Percentiles rank a stretch among this genome's conserved stretches.
These are phyloP conservation scores for Millerozyma miso DNA, from an alignment of 805 yeast genomes.

Conservation along the genomic window DNA sequence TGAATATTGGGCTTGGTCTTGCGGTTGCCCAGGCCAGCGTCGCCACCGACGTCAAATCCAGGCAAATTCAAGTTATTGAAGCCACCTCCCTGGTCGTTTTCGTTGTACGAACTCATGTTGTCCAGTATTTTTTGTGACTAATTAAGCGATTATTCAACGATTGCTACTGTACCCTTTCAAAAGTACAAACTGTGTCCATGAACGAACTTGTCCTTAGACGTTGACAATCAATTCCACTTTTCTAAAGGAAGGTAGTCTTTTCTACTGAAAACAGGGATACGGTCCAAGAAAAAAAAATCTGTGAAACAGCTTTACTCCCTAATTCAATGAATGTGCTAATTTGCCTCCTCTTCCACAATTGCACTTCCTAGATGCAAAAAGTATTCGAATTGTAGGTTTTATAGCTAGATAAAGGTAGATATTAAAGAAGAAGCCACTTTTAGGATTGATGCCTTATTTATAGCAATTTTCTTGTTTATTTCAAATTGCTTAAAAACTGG, in stretches of 20 bases:
- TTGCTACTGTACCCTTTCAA: not conserved
- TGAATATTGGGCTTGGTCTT: constrained; percentile 48
- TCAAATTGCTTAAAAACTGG: not conserved
- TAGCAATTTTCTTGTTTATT: not conserved
- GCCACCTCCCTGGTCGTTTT: not conserved
- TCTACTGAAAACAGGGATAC: no score
- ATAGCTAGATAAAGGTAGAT: no score
- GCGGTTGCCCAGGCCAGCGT: constrained; percentile 11
- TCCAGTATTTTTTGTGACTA: not conserved
- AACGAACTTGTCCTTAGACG: not conserved
- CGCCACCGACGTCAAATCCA: constrained; percentile 5
- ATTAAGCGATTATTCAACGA: not conserved
- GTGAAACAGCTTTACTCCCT: not conserved
- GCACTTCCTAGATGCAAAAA: no score
- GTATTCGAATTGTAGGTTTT: no score
- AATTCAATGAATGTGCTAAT: not conserved
- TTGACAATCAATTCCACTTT: not conserved
- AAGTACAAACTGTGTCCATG: not conserved
- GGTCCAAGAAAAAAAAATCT: not conserved
- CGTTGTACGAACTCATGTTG: not conserved
- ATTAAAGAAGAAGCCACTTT: no score
- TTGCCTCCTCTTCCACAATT: not conserved
- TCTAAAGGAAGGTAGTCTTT: not conserved
- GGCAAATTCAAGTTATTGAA: constrained; percentile 2
- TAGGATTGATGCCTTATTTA: not conserved